These are phyloP conservation scores for Durotheca rogersii DNA, from an alignment of 495 filamentous ascomycete genomes.

Conservation along the genomic window DNA sequence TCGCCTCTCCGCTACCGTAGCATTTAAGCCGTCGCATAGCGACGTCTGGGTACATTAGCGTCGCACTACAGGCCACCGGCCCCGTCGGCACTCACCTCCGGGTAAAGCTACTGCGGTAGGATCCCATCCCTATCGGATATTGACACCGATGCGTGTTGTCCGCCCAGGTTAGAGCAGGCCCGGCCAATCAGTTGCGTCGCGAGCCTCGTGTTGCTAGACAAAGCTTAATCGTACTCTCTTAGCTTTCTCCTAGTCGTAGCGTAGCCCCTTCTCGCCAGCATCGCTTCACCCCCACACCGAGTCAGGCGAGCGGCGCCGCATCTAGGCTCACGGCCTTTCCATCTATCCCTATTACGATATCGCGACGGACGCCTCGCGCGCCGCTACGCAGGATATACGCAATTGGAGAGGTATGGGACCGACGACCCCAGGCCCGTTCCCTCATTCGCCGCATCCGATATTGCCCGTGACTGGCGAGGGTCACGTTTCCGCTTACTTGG, in stretches of 20 bases:
- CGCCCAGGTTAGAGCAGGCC: slow-evolving; percentile 8
- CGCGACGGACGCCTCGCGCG: too few relatives aligned
- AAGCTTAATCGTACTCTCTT: slow-evolving; percentile 19
- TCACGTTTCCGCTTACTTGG: too few relatives aligned
- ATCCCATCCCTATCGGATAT: background rate
- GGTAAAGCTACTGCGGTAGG: slow-evolving; percentile 14
- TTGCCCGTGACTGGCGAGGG: too few relatives aligned
- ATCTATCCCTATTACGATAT: too few relatives aligned
- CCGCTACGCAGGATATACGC: too few relatives aligned
- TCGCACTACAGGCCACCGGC: slow-evolving; percentile 27
- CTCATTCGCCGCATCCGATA: too few relatives aligned
- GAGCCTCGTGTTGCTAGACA: slow-evolving; percentile 2
- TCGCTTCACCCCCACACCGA: slow-evolving; percentile 1
- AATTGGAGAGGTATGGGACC: too few relatives aligned
- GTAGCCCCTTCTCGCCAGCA: too few relatives aligned
- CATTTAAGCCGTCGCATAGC: slow-evolving; percentile 23
- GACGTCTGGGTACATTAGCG: slow-evolving; percentile 24
- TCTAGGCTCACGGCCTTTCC: too few relatives aligned
- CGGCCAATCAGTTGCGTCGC: slow-evolving; percentile 9
- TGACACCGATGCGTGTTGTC: too few relatives aligned
- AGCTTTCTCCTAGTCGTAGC: slow-evolving; percentile 8
- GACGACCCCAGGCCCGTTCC: too few relatives aligned
- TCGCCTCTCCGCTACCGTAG: slow-evolving; percentile 17
- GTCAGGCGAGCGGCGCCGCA: background rate
- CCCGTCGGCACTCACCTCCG: slow-evolving; percentile 28